These are phyloP conservation scores for Penicillium desertorum DNA, from an alignment of 495 filamentous ascomycete genomes.

Conservation along the genomic window DNA sequence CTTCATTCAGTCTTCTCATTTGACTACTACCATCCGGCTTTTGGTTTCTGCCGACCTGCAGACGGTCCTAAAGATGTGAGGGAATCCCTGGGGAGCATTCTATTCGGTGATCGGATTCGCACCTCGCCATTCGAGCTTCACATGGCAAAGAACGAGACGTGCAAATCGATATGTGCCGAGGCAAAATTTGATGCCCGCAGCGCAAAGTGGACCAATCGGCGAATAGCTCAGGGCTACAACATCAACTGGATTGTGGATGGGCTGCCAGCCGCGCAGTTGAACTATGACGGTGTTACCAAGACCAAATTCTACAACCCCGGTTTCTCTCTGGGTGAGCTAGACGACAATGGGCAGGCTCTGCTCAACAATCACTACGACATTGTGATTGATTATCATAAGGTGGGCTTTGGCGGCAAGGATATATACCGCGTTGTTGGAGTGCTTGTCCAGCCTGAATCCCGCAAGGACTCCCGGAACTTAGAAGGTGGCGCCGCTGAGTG, in stretches of 20 bases:
- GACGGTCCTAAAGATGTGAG: slow-evolving; percentile 70
- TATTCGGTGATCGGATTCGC: slow-evolving; percentile 94
- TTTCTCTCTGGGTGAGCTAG: slow-evolving; percentile 73
- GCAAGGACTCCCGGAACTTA: slow-evolving; percentile 54
- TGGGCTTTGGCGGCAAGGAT: slow-evolving; percentile 52
- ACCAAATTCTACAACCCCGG: slow-evolving; percentile 81
- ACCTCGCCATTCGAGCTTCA: slow-evolving; percentile 85
- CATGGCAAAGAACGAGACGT: slow-evolving; percentile 82
- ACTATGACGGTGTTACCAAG: slow-evolving; percentile 68
- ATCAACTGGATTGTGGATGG: slow-evolving; percentile 96
- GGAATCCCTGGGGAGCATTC: slow-evolving; percentile 90
- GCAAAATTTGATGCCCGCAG: slow-evolving; percentile 64
- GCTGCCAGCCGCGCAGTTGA: slow-evolving; percentile 79
- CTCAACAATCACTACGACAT: slow-evolving; percentile 97
- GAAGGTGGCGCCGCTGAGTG: slow-evolving; percentile 62
- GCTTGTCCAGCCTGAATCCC: slow-evolving; percentile 76
- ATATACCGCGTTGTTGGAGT: slow-evolving; percentile 89
- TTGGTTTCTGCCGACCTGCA: slow-evolving; percentile 82
- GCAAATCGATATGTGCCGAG: slow-evolving; percentile 70
- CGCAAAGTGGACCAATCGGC: slow-evolving; percentile 75
- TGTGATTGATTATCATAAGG: slow-evolving; percentile 85
- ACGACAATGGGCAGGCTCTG: slow-evolving; percentile 53
- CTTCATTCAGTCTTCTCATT: slow-evolving; percentile 89
- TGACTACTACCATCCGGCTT: slow-evolving; percentile 88
- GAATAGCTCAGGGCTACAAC: slow-evolving; percentile 79